These are phyloP conservation scores for Colletotrichum liaoningense DNA, from an alignment of 2,329 filamentous ascomycete genomes.

Conservation along the genomic window DNA sequence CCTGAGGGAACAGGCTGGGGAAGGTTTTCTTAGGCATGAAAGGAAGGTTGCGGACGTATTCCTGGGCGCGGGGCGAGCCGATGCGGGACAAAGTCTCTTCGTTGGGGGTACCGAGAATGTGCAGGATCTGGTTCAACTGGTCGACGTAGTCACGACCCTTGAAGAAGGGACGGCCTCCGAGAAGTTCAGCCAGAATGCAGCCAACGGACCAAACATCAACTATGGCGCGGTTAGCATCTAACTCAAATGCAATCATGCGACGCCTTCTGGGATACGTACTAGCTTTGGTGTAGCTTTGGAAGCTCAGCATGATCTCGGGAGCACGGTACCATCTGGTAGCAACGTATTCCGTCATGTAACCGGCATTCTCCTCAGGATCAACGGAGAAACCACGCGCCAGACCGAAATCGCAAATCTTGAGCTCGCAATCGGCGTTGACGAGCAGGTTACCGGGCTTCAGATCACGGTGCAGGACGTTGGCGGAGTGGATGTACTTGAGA, in stretches of 20 bases:
- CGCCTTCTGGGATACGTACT: slow-evolving; percentile 73
- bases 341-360: slow-evolving; percentile 99
- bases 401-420: slow-evolving; percentile 99
- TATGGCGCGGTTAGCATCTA: slow-evolving; percentile 48
- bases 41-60: slow-evolving; percentile 96
- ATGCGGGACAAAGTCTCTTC: slow-evolving; percentile 95
- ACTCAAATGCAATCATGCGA: too few relatives aligned
- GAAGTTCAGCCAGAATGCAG: slow-evolving; percentile 95
- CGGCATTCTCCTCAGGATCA: slow-evolving; percentile 97
- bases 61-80: slow-evolving; percentile 93
- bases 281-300: slow-evolving; percentile 99
- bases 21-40: slow-evolving; percentile 96
- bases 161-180: slow-evolving; percentile 97
- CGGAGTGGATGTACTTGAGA: slow-evolving; percentile 98
- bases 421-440: slow-evolving; percentile 98
- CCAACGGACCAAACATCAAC: slow-evolving; percentile 99
- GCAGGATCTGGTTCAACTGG: slow-evolving; percentile 98
- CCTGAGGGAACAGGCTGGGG: slow-evolving; percentile 87
- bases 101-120: slow-evolving; percentile 96
- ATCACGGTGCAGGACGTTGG: slow-evolving; percentile 96
- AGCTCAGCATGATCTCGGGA: slow-evolving; percentile 99
- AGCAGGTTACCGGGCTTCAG: slow-evolving; percentile 97
- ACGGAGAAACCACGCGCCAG: slow-evolving; percentile 96
- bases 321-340: slow-evolving; percentile 96
- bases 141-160: slow-evolving; percentile 99